Evolutionary conservation across 2,329 filamentous ascomycete genomes (phyloP).

Genomic region (Microsporum ferrugineum): DNA sequence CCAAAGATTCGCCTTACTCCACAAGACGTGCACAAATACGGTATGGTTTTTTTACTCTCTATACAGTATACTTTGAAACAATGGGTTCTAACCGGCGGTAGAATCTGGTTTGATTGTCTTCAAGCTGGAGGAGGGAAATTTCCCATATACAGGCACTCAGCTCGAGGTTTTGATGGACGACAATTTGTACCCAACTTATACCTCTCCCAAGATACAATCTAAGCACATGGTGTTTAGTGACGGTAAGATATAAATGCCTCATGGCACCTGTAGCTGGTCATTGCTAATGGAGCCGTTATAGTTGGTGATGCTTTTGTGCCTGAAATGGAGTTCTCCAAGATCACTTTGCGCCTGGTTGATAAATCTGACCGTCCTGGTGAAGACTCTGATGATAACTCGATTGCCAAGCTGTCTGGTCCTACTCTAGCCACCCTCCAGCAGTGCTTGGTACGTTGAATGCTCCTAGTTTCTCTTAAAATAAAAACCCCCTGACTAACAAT

Average conservation of each 20-base stretch:
- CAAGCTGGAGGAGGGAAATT: slow-evolving; percentile 79
- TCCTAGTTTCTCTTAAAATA: too few relatives aligned
- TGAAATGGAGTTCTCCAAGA: slow-evolving; percentile 89
- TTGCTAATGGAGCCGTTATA: slow-evolving; percentile 16
- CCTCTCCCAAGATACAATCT: slow-evolving; percentile 61
- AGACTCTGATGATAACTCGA: slow-evolving; percentile 56
- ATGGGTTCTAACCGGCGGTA: slow-evolving; percentile 30
- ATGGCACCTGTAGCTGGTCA: slow-evolving; percentile 14
- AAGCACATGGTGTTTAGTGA: slow-evolving; percentile 70
- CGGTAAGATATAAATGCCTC: slow-evolving; percentile 35
- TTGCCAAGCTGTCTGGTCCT: slow-evolving; percentile 73
- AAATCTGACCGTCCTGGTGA: slow-evolving; percentile 62
- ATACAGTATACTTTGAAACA: neutral
- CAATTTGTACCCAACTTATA: slow-evolving; percentile 81
- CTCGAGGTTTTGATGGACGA: slow-evolving; percentile 91
- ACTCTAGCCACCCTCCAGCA: slow-evolving; percentile 81
- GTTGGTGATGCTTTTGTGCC: slow-evolving; percentile 89
- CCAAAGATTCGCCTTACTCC: slow-evolving; percentile 68
- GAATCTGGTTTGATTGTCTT: slow-evolving; percentile 91
- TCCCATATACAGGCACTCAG: slow-evolving; percentile 62
- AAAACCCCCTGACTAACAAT: neutral
- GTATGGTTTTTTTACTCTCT: slow-evolving; percentile 32
- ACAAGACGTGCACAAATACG: slow-evolving; percentile 70
- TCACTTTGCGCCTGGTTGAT: slow-evolving; percentile 77
- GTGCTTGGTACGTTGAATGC: slow-evolving; percentile 53